A percentile compares a stretch with the other conserved stretches of the same genome.
Conservation (phyloP, 805 yeast species). For the Ogataea dorogensis region DNA sequence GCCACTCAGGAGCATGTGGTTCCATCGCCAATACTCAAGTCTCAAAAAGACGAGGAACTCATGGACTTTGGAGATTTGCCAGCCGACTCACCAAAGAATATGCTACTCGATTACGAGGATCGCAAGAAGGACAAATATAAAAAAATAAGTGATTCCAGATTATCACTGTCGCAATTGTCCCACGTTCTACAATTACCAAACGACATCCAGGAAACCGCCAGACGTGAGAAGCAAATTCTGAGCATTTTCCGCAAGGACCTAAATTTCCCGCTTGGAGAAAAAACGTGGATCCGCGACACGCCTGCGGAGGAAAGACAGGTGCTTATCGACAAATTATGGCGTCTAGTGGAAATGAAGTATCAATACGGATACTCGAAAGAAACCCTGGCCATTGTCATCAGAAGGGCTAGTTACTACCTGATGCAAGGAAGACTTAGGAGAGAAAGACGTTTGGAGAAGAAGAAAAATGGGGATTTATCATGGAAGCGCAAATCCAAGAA, state of each 20-base stretch:
- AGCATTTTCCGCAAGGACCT: conserved; percentile 54
- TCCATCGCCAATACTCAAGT: conserved; percentile 22
- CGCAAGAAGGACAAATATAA: conserved; percentile 20
- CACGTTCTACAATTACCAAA: conserved; percentile 48
- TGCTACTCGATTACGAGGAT: conserved; percentile 7
- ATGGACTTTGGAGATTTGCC: conserved; percentile 2
- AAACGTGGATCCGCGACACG: conserved; percentile 85
- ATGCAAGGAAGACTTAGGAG: conserved; percentile 77
- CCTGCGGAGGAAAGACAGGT: conserved; percentile 47
- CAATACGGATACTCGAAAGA: conserved; percentile 51
- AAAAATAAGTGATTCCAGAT: conserved; percentile 46
- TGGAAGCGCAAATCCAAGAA: conserved; percentile 16
- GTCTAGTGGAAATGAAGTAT: conserved; percentile 45
- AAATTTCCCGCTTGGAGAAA: conserved; percentile 71
- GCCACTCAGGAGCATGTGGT: conserved; percentile 1
- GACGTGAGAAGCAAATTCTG: conserved; percentile 52
- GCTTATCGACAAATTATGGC: conserved; percentile 48
- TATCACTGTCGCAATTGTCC: conserved; percentile 57
- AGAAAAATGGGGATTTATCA: conserved; percentile 25
- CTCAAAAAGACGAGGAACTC: conserved; percentile 14
- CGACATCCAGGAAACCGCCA: conserved; percentile 52
- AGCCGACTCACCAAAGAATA: conserved; percentile 6
- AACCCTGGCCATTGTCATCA: conserved; percentile 66
- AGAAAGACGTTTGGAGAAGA: conserved; percentile 54
- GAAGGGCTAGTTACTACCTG: conserved; percentile 76